Base-by-base conservation (phyloP, 2,329 filamentous ascomycete species). In the Dothideomycetes sp. region DNA sequence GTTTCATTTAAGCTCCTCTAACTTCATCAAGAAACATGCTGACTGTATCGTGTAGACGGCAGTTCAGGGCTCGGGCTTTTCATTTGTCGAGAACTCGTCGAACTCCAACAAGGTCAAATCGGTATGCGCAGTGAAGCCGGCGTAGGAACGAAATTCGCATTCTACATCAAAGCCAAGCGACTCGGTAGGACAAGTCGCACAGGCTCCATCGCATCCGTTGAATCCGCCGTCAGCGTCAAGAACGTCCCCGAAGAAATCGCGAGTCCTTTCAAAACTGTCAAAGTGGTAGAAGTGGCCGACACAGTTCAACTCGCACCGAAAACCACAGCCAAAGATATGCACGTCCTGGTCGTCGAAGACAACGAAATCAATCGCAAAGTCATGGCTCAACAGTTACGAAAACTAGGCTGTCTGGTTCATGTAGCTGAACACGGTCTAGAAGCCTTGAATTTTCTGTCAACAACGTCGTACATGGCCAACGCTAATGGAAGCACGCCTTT, bases 61-160 rank as follows among this genome's bases (percentile, higher is more conserved):
- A 80, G 80, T 0, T 79, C 74, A 0, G 80, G 80, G 0, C 65
- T 84, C 1, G 80, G 80, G 0, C 63, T 84, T 0, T 83, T 81
- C 52, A 82, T 83, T 41, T 79, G 74, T 25, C 69, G 77, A 11
- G 69, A 76, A 22, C 65, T 84, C 8, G 77, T 76, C 1, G 79
- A 83, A 53, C 63, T 83, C 19, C 78, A 82, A 46, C 76, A 77
- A n/a, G 80, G 80, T 1, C 71, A 76, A 31, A 81, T 84, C 22
- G 79, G 78, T 1, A 73, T 82, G 10, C 63, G 64, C 2, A 79
- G 76, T 0, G 56, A 65, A 33, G 68, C 70, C 46, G 76, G 71
- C n/a, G 55, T 69, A 6, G 78, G 78, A 27, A 79, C 74, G 53
- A 78, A 70, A 2, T 81, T 82, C 56, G 74, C 71, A 28, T 81